Percentiles rank a stretch among this genome's conserved stretches.
Conservation (phyloP, 805 yeast species). For the Candida loeiensis region DNA sequence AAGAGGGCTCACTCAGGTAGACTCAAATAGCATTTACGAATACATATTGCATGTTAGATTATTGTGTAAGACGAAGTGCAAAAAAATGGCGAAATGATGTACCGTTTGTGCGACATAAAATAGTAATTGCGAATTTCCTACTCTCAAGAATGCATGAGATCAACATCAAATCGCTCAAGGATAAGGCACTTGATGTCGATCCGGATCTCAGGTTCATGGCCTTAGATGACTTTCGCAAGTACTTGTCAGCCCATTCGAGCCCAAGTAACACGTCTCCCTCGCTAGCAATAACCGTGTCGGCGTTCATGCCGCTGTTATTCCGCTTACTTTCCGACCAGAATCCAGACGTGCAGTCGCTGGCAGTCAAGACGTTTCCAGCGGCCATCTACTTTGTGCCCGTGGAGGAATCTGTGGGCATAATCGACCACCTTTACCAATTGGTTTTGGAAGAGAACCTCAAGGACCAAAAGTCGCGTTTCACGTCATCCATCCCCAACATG, state of each 20-base stretch:
- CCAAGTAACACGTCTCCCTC: constrained; percentile 1
- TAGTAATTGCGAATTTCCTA: neutral
- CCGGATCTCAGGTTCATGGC: constrained; percentile 87
- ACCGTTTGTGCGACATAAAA: neutral
- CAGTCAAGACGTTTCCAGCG: constrained; percentile 56
- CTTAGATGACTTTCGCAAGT: constrained; percentile 61
- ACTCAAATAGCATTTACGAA: constrained; percentile 2
- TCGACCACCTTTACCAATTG: constrained; percentile 24
- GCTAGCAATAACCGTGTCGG: constrained; percentile 2
- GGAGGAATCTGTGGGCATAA: constrained; percentile 27
- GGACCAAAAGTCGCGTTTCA: constrained; percentile 22
- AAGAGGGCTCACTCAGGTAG: too few species aligned
- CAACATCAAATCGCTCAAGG: constrained; percentile 30
- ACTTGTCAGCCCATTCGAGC: constrained; percentile 22
- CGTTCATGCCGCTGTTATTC: constrained; percentile 31
- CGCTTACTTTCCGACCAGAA: constrained; percentile 54
- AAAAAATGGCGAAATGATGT: neutral
- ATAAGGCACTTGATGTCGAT: constrained; percentile 60
- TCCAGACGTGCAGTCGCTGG: constrained; percentile 72
- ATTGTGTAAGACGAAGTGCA: neutral
- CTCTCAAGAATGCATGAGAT: constrained; percentile 19
- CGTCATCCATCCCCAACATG: constrained; percentile 51
- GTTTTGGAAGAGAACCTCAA: constrained; percentile 17
- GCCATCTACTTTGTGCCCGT: constrained; percentile 36
- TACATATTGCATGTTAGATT: neutral